Percentiles rank a stretch among this genome's conserved stretches.
Conservation (phyloP, 352 stramenopile genomes). For the Sclerospora graminicola region DNA sequence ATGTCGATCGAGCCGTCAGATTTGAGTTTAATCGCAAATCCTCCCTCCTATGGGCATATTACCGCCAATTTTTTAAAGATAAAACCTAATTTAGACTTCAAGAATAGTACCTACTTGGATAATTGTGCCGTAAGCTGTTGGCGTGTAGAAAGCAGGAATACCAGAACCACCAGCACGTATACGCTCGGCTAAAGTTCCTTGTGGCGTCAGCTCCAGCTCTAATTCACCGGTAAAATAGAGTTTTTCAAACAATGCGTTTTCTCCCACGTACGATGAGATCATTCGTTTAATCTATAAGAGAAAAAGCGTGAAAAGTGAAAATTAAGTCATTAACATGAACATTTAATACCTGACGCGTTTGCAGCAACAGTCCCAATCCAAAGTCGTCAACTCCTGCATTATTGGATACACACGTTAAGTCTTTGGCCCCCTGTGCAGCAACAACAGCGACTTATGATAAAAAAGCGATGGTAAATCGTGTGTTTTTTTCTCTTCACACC, state of each 20-base stretch:
- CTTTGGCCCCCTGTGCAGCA: constrained; percentile 45
- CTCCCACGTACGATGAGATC: constrained; percentile 94
- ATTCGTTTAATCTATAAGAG: constrained; percentile 87
- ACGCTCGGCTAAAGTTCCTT: constrained; percentile 91
- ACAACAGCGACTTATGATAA: no score
- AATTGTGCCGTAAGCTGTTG: constrained; percentile 88
- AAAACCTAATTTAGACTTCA: neutral
- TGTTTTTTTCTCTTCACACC: constrained; percentile 9
- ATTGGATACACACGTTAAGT: constrained; percentile 88
- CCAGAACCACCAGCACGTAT: constrained; percentile 88
- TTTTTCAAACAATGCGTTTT: constrained; percentile 93
- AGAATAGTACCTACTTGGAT: constrained; percentile 44
- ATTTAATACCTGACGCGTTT: constrained; percentile 71
- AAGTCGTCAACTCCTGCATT: constrained; percentile 92
- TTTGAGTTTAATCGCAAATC: constrained; percentile 72
- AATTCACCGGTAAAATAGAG: constrained; percentile 87
- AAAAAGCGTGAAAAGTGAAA: no score
- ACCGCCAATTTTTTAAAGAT: neutral
- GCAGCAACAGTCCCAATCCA: constrained; percentile 88
- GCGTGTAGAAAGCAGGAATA: constrained; percentile 95
- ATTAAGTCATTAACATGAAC: neutral
- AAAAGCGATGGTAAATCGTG: no score
- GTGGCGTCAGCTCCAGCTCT: constrained; percentile 95
- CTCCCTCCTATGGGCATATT: constrained; percentile 33
- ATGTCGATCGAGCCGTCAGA: constrained; percentile 58